Percentiles rank a stretch among this genome's conserved stretches.
Evolutionary conservation across 345 rosid species (phyloP).

Genomic region (Streptanthus diversifolius): DNA sequence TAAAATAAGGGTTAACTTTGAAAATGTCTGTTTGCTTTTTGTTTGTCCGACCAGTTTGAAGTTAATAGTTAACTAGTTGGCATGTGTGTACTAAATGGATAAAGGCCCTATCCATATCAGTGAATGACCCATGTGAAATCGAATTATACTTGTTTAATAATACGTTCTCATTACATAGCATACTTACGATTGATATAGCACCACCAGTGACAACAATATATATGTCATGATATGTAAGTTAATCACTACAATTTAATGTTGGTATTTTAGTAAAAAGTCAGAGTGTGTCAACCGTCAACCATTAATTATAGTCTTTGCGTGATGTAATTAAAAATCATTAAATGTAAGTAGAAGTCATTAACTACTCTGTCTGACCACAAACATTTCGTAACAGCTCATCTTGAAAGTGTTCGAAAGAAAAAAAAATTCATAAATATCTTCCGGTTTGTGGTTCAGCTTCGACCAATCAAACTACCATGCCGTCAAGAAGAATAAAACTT

Average conservation of each 20-base stretch:
- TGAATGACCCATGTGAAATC: conserved; percentile 10
- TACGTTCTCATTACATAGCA: not conserved
- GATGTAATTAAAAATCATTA: conserved; percentile 14
- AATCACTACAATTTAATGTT: not conserved
- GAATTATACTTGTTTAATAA: not conserved
- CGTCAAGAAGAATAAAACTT: conserved; percentile 50
- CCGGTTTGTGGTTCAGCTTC: conserved; percentile 5
- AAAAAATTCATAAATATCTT: not conserved
- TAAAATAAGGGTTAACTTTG: not conserved
- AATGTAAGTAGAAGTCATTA: conserved; percentile 27
- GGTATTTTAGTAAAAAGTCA: not conserved
- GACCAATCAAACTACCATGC: conserved; percentile 33
- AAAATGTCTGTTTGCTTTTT: not conserved
- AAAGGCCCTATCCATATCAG: not conserved
- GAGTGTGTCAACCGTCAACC: conserved; percentile 13
- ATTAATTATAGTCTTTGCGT: conserved; percentile 26
- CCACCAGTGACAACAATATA: not conserved
- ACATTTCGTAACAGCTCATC: conserved; percentile 12
- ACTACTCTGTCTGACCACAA: conserved; percentile 30
- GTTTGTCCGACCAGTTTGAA: not conserved
- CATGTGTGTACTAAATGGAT: not conserved
- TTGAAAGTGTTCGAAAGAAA: not conserved
- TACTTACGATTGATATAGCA: not conserved
- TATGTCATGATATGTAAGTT: not conserved
- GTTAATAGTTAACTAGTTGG: not conserved